Base-by-base conservation (phyloP, 306 rosid genomes). In the Heteromeles arbutifolia region DNA sequence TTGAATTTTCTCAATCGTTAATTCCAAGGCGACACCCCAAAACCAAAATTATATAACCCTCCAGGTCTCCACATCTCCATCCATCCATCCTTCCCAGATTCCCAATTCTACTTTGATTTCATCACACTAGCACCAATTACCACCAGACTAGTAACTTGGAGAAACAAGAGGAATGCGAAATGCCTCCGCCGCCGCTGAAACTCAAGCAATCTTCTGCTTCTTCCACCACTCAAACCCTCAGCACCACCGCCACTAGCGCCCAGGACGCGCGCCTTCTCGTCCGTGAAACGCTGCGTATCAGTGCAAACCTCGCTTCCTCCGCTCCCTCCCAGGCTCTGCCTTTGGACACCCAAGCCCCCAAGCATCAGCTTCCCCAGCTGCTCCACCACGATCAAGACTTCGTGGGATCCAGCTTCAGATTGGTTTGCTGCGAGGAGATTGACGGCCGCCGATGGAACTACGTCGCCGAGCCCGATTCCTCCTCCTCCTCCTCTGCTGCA, bases 381-480 rank as follows among this genome's bases (percentile, higher is more conserved):
- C 70, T 32, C 70, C 67, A 21, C 5, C 76, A 74, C 65, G 81
- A 77, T 29, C 73, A 87, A 1, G 81, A 85, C 26, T 86, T 78
- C 48, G 70, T 89, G 5, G 76, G 74, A 78, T 80, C 95, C 19
- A 87, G 80, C 79, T 57, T 83, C 68, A 76, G 85, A 43, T 79
- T 86, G 81, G 90, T 95, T 63, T 95, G 97, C 87, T 89, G 85
- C 80, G 99, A 95, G 81, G 93, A 95, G 83, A 69, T 95, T 67
- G 96, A 95, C 37, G 97, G 99, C 18, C 92, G 96, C 4, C 80
- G 92, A 45, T 95, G 97, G 97, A 87, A 85, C 50, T 92, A 95
- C 80, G 89, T 95, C 5, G 96, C 96, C 2, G 97, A 92, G 31
- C 80, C 79, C 4, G 91, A 89, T 73, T 77, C 81, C 1, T 67